Evolutionary conservation across 441 rosid species (phyloP), one percentile per base, ranked within the genome.

Genomic region (Croton laevigatus): DNA sequence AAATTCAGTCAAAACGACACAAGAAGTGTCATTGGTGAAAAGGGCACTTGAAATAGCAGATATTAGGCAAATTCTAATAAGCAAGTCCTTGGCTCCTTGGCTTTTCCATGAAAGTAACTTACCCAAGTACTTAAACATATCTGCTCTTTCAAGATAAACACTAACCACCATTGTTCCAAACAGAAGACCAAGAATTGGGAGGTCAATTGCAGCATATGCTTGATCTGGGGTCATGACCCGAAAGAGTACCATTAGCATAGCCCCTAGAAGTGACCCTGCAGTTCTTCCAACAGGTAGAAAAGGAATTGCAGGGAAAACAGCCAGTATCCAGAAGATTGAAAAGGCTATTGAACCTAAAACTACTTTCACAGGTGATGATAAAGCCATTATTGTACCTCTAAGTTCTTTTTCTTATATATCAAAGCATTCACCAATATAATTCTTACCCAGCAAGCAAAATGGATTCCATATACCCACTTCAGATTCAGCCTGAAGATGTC

Each of bases 161-260:
- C 95, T 82, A 27, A 94, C 93, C 59, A 94, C 95, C 98, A 94
- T 91, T 0, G 96, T 94, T 6, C 97, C 98, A 34, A 91, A 94
- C 46, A 94, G 84, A 72, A 94, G 97, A 13, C 96, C 96, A 6
- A 94, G 89, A 54, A 94, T 88, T 3, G 91, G 86, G 27, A 94
- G 91, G 74, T 94, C 95, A 62, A 94, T 90, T 11, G 98, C 87
- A 8, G 84, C 84, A 58, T 89, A 90, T 12, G 97, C 98, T 65
- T 89, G 81, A 23, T 88, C 92, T 0, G 96, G 96, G 23, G 92
- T 77, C 34, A 87, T 71, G 61, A 91, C 92, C 59, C 54, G 79
- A 75, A 88, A 91, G 49, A 94, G 44, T 64, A 94, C 97, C 98
- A 91, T 94, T 11, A 94, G 87, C 88, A 87, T 85, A 22, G 88